phyloP scores from a whole-genome alignment of 2,329 filamentous ascomycete genomes.

The Fusarium solani-melongenae region DNA sequence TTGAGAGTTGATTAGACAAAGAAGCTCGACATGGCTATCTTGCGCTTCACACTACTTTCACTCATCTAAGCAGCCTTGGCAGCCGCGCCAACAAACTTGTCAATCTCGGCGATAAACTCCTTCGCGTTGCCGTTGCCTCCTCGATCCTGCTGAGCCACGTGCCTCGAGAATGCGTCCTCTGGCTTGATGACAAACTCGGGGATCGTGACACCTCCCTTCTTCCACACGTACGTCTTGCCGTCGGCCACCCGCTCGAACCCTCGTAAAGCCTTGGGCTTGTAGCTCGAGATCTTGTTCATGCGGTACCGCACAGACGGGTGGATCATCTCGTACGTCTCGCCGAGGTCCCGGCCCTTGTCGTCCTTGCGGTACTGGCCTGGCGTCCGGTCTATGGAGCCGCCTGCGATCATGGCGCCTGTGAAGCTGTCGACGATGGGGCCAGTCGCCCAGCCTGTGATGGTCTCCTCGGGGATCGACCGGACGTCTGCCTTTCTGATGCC shows the following conservation, averaged over 20 bases:
- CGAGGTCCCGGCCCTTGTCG: constrained; percentile 14
- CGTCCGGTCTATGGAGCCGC: constrained; percentile 19
- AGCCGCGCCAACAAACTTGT: constrained; percentile 8
- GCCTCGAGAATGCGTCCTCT: constrained; percentile 29
- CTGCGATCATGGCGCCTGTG: constrained; percentile 31
- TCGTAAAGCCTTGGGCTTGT: constrained; percentile 32
- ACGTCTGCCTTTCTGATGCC: constrained; percentile 29
- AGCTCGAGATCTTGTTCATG: constrained; percentile 29
- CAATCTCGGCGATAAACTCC: constrained; percentile 30
- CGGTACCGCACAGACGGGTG: constrained; percentile 40
- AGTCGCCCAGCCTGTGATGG: constrained; percentile 38
- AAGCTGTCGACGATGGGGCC: constrained; percentile 42
- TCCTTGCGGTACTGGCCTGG: constrained; percentile 34
- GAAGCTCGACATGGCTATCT: background rate
- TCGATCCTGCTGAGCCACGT: constrained; percentile 29
- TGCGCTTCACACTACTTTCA: background rate
- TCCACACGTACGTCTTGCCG: constrained; percentile 27
- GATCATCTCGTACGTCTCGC: constrained; percentile 34
- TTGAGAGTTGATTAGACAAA: background rate
- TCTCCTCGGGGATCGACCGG: constrained; percentile 26
- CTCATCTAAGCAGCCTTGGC: background rate
- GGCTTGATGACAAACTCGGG: constrained; percentile 38
- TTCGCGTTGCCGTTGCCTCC: constrained; percentile 14
- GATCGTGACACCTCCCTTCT: constrained; percentile 22
- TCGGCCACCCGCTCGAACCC: constrained; percentile 22